phyloP scores from a whole-genome alignment of 352 stramenopile genomes.

The Globisporangium echinulatum region DNA sequence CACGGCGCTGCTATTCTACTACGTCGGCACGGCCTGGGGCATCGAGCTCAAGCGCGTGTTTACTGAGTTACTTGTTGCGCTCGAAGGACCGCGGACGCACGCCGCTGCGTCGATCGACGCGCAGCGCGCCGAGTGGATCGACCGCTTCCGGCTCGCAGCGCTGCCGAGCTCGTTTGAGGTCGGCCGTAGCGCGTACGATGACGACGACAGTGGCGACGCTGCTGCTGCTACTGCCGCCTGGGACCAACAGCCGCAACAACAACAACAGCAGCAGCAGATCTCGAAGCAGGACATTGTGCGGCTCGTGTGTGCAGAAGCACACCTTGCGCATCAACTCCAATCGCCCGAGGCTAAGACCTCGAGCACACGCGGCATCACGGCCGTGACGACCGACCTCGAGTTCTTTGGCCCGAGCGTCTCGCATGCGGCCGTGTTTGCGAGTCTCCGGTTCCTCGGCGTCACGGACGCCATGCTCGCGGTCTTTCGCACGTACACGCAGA shows the following conservation, averaged over 20 bases:
- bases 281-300: constrained; percentile 39
- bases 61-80: constrained; percentile 18
- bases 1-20: constrained; percentile 39
- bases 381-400: constrained; percentile 41
- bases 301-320: constrained; percentile 30
- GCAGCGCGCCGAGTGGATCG: constrained; percentile 13
- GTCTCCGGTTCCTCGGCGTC: constrained; percentile 30
- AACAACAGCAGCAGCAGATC: constrained; percentile 1
- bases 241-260: no score
- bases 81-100: constrained; percentile 7
- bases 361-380: constrained; percentile 16
- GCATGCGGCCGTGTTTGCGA: constrained; percentile 33
- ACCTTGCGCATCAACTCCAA: constrained; percentile 17
- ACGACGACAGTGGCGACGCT: constrained; percentile 2
- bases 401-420: constrained; percentile 40
- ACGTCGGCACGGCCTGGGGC: constrained; percentile 29
- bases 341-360: neutral
- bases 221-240: no score
- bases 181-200: constrained; percentile 14
- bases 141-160: constrained; percentile 21
- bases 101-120: neutral
- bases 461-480: constrained; percentile 22
- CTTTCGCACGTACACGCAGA: constrained; percentile 31
- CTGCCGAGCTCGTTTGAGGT: constrained; percentile 16
- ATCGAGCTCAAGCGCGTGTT: constrained; percentile 19